phyloP scores from a whole-genome alignment of 2,329 filamentous ascomycete species.

The Thielaviopsis populi region DNA sequence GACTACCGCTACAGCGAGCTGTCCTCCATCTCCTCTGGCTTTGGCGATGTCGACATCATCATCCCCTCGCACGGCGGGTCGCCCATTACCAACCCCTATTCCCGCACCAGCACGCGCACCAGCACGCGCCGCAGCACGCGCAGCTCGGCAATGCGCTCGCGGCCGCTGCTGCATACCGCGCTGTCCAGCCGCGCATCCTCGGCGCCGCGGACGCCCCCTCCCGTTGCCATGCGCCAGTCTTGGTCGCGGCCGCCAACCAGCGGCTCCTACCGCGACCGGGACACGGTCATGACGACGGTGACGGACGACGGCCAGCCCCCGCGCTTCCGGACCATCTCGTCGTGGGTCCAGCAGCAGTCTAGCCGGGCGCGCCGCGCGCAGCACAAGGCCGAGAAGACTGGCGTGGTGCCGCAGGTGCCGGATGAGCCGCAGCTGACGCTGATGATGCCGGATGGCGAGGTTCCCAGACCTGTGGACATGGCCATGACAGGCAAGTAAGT shows the following conservation, averaged over 20 bases:
- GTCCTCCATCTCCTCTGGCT: conserved; percentile 49
- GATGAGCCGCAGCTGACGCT: conserved; percentile 33
- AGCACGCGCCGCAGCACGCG: conserved; percentile 4
- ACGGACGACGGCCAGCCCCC: conserved; percentile 37
- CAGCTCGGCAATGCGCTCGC: not conserved
- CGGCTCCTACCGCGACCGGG: conserved; percentile 23
- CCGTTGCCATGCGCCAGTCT: conserved; percentile 9
- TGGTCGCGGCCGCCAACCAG: conserved; percentile 17
- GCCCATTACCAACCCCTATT: conserved; percentile 17
- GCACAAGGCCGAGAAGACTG: conserved; percentile 25
- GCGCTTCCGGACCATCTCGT: conserved; percentile 42
- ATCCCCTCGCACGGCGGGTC: conserved; percentile 25
- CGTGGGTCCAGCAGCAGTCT: conserved; percentile 52
- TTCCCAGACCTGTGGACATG: conserved; percentile 29
- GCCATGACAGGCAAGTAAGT: conserved; percentile 4
- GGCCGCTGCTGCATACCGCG: not conserved
- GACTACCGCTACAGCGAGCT: conserved; percentile 23
- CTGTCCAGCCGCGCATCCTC: not conserved
- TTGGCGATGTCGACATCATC: conserved; percentile 46
- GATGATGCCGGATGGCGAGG: conserved; percentile 38
- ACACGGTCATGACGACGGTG: conserved; percentile 38
- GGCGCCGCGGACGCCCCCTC: conserved; percentile 2
- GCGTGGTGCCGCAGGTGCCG: conserved; percentile 26
- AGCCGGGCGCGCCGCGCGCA: conserved; percentile 36
- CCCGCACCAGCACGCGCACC: conserved; percentile 13